Percentiles rank a stretch among this genome's conserved stretches.
Conservation (phyloP, 441 rosid species). For the Brassica balearica region DNA sequence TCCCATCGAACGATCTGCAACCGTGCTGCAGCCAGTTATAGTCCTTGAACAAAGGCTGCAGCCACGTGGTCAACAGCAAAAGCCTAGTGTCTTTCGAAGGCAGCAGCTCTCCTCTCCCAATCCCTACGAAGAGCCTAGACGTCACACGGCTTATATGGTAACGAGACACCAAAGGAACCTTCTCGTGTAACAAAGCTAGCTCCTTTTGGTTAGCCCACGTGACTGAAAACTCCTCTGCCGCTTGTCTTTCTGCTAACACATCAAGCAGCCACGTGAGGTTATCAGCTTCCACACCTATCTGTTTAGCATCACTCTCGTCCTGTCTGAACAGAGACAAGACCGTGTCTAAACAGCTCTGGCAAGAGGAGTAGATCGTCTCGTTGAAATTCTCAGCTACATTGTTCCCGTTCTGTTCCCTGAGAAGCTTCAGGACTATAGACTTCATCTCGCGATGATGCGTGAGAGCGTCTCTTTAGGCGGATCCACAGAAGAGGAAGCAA, state of each 20-base stretch:
- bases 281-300: constrained; percentile 81
- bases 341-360: too few relatives aligned
- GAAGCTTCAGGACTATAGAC: too few relatives aligned
- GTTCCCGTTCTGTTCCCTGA: too few relatives aligned
- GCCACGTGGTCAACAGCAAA: constrained; percentile 75
- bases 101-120: constrained; percentile 87
- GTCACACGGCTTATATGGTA: constrained; percentile 88
- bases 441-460: too few relatives aligned
- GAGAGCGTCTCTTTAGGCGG: too few relatives aligned
- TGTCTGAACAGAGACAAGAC: constrained; percentile 31
- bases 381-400: too few relatives aligned
- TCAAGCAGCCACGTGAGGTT: constrained; percentile 93
- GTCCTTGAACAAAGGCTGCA: constrained; percentile 89
- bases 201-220: constrained; percentile 87
- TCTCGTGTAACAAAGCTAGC: constrained; percentile 65
- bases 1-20: constrained; percentile 82
- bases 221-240: constrained; percentile 81
- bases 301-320: too few relatives aligned
- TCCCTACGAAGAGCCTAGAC: constrained; percentile 79
- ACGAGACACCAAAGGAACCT: constrained; percentile 74
- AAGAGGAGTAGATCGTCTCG: too few relatives aligned
- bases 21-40: constrained; percentile 95
- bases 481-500: too few relatives aligned
- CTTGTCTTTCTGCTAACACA: constrained; percentile 76
- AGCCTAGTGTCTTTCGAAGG: constrained; percentile 84